Base-by-base conservation (phyloP, 1,284 basidiomycete genomes). In the Bjerkandera adusta region DNA sequence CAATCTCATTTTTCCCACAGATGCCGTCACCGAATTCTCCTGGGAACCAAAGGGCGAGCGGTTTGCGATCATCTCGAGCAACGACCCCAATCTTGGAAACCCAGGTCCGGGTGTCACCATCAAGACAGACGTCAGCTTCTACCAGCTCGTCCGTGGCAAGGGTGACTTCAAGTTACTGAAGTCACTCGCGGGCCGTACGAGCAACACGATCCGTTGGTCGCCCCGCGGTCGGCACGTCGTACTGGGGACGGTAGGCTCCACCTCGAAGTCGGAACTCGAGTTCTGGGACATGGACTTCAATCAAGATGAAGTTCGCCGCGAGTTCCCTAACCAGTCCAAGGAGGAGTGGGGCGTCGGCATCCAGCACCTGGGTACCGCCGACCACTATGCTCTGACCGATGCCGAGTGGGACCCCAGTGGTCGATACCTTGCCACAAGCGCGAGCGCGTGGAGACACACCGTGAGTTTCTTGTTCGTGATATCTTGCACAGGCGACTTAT, bases 401-500 rank as follows among this genome's bases (percentile, higher is more conserved):
- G 87, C 98, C 45, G 94, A 97, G 64, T 99, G 97, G 97, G 97
- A 99, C 68, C 96, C 97, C 21, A 89, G 85, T 61, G 97, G 97
- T 47, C 85, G 97, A 52, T 98, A 91, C 69, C 76, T 99, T 39
- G 89, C 91, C 34, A 96, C 94, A 16, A 91, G 88, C 63, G 97
- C 94, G 7, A 97, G 92, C 59, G 86, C 89, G 15, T 99, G 97
- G 96, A 85, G 91, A 58, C 89, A 92, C 63, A 90, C 90, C 59
- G 94, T 95, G 66, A 60, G 83, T 69, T 32, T 36, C n/a, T 7
- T 21, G 18, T 8, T 13, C 5, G 13, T 21, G 26, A 35, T 48
- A 16, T 32, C 15, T 42, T 47, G 26, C 39, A 41, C n/a, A 36
- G 37, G 50, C 16, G 15, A n/a, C 39, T 47, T 43, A 47, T 49